Evolutionary conservation across 441 rosid genomes (phyloP).

Genomic region (Arabidopsis lyrata): DNA sequence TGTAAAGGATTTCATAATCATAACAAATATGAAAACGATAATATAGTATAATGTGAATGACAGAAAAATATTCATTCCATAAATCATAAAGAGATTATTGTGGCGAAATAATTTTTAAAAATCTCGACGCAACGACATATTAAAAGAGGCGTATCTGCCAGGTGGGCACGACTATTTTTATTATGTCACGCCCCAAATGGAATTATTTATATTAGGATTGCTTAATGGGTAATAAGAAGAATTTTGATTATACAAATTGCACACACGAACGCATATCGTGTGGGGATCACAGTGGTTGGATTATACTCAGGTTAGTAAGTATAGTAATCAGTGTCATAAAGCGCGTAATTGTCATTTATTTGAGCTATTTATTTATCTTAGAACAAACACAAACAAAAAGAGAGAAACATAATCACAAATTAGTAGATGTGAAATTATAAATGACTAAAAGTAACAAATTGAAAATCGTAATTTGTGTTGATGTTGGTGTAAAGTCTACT

Average conservation of each 20-base stretch:
- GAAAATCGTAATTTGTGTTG: constrained; percentile 12
- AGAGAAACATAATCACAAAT: background rate
- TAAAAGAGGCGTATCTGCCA: constrained; percentile 26
- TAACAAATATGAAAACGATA: constrained; percentile 17
- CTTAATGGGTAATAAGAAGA: constrained; percentile 18
- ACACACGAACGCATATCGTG: constrained; percentile 27
- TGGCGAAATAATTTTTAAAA: background rate
- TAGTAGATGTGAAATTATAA: background rate
- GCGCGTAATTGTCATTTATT: constrained; percentile 22
- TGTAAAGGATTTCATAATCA: constrained; percentile 1
- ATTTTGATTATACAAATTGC: constrained; percentile 17
- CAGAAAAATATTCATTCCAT: background rate
- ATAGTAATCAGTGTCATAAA: constrained; percentile 17
- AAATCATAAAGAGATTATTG: constrained; percentile 1
- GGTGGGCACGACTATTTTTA: constrained; percentile 29
- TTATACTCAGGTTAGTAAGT: background rate
- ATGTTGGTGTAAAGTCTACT: constrained; percentile 13
- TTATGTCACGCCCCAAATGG: constrained; percentile 14
- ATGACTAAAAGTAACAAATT: background rate
- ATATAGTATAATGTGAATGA: constrained; percentile 16
- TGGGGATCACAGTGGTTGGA: constrained; percentile 8
- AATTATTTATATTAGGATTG: background rate
- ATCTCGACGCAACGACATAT: constrained; percentile 18
- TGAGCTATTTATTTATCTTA: background rate
- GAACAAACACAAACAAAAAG: constrained; percentile 2